Percentiles rank a stretch among this genome's conserved stretches.
phyloP scores from a whole-genome alignment of 2,329 filamentous ascomycete species.

The Fusarium incarnatum region DNA sequence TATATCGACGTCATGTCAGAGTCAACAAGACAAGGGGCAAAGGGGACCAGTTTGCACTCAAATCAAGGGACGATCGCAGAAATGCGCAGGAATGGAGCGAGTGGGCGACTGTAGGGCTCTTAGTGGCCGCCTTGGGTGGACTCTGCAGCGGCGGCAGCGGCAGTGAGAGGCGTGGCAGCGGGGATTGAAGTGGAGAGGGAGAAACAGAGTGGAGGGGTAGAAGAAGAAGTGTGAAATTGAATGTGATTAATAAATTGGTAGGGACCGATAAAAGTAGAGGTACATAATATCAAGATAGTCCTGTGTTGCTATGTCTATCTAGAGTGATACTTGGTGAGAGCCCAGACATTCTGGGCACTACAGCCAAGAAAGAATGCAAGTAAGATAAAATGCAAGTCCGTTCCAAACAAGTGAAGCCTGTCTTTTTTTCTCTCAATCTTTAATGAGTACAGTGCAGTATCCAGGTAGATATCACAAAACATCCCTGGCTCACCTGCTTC shows the following conservation, averaged over 20 bases:
- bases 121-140: conserved; percentile 39
- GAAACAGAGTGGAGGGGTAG: conserved; percentile 2
- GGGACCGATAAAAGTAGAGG: background rate
- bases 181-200: conserved; percentile 21
- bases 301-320: background rate
- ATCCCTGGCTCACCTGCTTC: conserved; percentile 24
- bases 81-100: conserved; percentile 39
- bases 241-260: background rate
- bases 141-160: conserved; percentile 19
- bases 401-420: conserved; percentile 23
- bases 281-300: background rate
- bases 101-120: conserved; percentile 40
- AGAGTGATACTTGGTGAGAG: background rate
- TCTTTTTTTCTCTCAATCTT: background rate
- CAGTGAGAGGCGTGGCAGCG: conserved; percentile 25
- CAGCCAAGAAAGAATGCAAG: background rate
- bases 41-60: conserved; percentile 14
- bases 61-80: conserved; percentile 34
- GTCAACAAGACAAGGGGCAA: conserved; percentile 10
- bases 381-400: conserved; percentile 11
- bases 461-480: background rate
- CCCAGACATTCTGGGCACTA: background rate
- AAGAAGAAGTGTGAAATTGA: background rate
- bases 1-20: conserved; percentile 29
- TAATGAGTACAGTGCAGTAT: background rate